Conservation (phyloP, 192 early-diverging fungal species). For the Linderina pennispora region DNA sequence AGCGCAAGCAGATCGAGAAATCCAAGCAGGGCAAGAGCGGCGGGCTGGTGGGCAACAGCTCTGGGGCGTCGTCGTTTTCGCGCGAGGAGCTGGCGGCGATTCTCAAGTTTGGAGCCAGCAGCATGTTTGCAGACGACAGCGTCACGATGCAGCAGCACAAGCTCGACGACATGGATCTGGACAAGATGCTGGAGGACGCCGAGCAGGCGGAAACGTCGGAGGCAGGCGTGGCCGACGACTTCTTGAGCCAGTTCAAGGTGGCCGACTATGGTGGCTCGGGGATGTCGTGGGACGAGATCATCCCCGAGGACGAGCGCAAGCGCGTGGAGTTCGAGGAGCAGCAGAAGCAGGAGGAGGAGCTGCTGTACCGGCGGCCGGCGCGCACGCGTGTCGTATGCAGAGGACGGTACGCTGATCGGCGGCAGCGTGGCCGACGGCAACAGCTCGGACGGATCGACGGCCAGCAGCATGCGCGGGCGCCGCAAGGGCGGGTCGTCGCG, state of each 20-base stretch:
- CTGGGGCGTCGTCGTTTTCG: conserved; percentile 53
- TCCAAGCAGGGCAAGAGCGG: conserved; percentile 41
- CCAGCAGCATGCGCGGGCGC: conserved; percentile 26
- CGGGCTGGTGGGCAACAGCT: conserved; percentile 13
- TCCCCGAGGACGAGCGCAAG: conserved; percentile 80
- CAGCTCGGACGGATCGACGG: conserved; percentile 27
- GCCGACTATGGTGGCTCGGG: conserved; percentile 74
- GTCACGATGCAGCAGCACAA: conserved; percentile 57
- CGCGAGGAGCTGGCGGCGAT: conserved; percentile 90
- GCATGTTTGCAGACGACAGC: conserved; percentile 80
- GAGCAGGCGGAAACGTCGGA: conserved; percentile 80
- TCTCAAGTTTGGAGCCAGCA: conserved; percentile 97
- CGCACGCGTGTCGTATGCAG: conserved; percentile 58
- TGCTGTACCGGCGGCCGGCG: conserved; percentile 52
- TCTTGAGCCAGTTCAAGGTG: conserved; percentile 90
- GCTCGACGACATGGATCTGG: conserved; percentile 92
- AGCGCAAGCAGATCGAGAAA: conserved; percentile 49
- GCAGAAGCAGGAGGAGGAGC: conserved; percentile 53
- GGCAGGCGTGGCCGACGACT: conserved; percentile 76
- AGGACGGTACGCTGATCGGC: conserved; percentile 47
- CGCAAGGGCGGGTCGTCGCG: conserved; percentile 18
- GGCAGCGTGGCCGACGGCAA: conserved; percentile 15
- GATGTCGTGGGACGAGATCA: conserved; percentile 93
- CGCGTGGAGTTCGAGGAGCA: conserved; percentile 62
- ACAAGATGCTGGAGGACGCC: conserved; percentile 94